Conservation (phyloP, 345 rosid genomes). For the Cardamine chenopodiifolia region DNA sequence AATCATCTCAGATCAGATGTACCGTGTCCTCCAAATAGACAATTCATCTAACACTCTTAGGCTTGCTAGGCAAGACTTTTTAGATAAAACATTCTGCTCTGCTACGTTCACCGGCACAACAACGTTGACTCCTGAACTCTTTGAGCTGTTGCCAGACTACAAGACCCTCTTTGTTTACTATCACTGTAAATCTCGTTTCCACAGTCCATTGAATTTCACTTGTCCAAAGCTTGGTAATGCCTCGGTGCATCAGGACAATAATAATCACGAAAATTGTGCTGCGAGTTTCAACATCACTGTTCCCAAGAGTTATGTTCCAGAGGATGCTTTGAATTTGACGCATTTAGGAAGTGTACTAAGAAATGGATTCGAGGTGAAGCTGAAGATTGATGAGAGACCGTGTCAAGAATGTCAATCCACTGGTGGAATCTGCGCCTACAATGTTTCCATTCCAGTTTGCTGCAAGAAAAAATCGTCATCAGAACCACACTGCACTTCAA, state of each 20-base stretch:
- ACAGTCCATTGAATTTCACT: not conserved
- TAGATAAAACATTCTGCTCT: not conserved
- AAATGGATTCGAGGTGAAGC: constrained; percentile 33
- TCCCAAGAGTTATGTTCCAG: not conserved
- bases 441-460: not conserved
- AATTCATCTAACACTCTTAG: not conserved
- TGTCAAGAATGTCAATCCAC: not conserved
- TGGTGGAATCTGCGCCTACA: not conserved
- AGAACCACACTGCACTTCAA: not conserved
- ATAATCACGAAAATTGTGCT: not conserved
- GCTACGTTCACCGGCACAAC: not conserved
- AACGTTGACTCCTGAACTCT: constrained; percentile 24
- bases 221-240: not conserved
- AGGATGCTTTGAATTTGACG: too few species aligned
- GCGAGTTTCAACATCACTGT: constrained; percentile 20
- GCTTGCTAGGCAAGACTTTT: constrained; percentile 40
- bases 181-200: not conserved
- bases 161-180: constrained; percentile 24
- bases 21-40: constrained; percentile 31
- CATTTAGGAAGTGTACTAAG: not conserved
- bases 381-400: not conserved
- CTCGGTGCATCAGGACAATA: not conserved
- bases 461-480: constrained; percentile 20
- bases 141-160: constrained; percentile 10
- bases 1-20: not conserved